Evolutionary conservation across 768 basidiomycete genomes (phyloP).

Genomic region (Russula emetica): DNA sequence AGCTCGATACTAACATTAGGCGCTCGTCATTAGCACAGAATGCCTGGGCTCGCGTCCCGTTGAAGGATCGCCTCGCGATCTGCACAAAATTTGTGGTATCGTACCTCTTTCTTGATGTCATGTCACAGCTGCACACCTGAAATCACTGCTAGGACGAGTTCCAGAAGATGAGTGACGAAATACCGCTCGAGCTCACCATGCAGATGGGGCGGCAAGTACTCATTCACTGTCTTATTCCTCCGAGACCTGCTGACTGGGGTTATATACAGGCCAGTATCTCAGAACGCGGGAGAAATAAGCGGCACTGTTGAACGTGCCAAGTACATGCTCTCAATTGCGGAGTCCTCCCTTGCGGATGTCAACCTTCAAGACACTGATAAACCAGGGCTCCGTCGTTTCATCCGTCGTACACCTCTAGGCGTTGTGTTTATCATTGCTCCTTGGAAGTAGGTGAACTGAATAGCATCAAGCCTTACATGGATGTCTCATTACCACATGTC

Average conservation of each 20-base stretch:
- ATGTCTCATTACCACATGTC: constrained; percentile 3
- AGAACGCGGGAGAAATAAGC: constrained; percentile 71
- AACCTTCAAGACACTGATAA: constrained; percentile 71
- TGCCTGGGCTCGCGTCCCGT: constrained; percentile 56
- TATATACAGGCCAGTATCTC: constrained; percentile 63
- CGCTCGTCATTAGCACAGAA: constrained; percentile 65
- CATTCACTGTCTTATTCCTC: background rate
- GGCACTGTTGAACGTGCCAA: constrained; percentile 78
- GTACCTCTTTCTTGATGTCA: constrained; percentile 35
- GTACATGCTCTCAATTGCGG: constrained; percentile 83
- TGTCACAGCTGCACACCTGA: background rate
- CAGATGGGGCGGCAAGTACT: constrained; percentile 85
- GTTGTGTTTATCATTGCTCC: constrained; percentile 85
- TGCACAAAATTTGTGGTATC: constrained; percentile 65
- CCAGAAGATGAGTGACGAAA: constrained; percentile 50
- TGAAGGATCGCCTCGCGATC: constrained; percentile 63
- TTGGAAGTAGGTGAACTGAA: constrained; percentile 78
- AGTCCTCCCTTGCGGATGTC: constrained; percentile 67
- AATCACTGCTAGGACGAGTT: constrained; percentile 43
- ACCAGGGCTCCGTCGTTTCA: constrained; percentile 78
- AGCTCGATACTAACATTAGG: constrained; percentile 59
- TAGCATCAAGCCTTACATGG: background rate
- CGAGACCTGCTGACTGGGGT: background rate
- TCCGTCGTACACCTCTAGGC: constrained; percentile 80
- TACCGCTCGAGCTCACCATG: constrained; percentile 69